Evolutionary conservation across 164 flowering plant genomes (phyloP).

Genomic region (Protea cynaroides): DNA sequence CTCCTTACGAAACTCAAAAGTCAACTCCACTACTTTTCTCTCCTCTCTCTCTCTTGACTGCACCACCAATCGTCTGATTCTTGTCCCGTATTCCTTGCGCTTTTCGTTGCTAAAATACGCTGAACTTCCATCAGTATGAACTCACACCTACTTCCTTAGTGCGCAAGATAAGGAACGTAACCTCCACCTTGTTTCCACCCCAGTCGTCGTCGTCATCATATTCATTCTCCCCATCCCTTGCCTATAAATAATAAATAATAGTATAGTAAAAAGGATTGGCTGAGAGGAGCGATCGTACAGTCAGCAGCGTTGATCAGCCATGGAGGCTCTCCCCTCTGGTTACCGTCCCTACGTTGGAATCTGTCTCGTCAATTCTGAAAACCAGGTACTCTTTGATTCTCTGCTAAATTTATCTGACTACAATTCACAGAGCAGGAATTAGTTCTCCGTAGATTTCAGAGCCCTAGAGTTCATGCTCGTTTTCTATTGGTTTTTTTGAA

Average conservation of each 20-base stretch:
- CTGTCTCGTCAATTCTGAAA: conserved; percentile 74
- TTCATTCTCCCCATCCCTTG: conserved; percentile 8
- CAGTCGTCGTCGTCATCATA: too few species aligned
- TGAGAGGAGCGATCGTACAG: not conserved
- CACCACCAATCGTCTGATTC: too few species aligned
- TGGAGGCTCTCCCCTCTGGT: conserved; percentile 84
- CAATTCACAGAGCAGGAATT: too few species aligned
- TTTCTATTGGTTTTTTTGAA: too few species aligned
- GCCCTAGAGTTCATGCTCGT: not conserved
- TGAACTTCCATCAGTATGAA: too few species aligned
- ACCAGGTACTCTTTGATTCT: conserved; percentile 35
- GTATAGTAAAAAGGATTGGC: not conserved
- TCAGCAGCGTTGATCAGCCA: conserved; percentile 10
- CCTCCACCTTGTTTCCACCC: not conserved
- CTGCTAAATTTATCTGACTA: not conserved
- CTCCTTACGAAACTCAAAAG: too few species aligned
- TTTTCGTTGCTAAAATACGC: too few species aligned
- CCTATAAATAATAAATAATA: not conserved
- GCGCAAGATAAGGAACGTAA: conserved; percentile 5
- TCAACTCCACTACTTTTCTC: too few species aligned
- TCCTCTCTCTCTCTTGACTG: too few species aligned
- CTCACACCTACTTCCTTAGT: not conserved
- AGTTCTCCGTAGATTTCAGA: not conserved
- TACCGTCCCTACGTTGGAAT: conserved; percentile 94
- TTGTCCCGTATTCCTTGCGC: too few species aligned